Evolutionary conservation across 805 yeast genomes (phyloP).

Genomic region (Spathaspora boniae): DNA sequence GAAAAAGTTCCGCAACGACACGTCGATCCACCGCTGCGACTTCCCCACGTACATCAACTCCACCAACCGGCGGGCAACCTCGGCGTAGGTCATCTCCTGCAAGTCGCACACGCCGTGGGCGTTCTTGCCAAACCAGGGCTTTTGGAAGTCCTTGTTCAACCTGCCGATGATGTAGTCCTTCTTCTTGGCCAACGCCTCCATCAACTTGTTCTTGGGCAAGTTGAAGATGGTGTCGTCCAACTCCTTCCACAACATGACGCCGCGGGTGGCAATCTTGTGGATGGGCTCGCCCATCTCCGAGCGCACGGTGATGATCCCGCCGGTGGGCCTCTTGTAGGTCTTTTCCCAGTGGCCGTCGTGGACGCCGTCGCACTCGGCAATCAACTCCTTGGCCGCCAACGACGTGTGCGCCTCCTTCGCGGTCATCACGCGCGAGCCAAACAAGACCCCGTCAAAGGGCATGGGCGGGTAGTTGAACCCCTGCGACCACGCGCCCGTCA

Average conservation of each 20-base stretch:
- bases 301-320: slow-evolving; percentile 93
- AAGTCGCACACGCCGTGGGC: slow-evolving; percentile 81
- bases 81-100: slow-evolving; percentile 92
- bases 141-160: slow-evolving; percentile 92
- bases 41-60: slow-evolving; percentile 83
- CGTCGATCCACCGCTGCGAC: slow-evolving; percentile 84
- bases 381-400: slow-evolving; percentile 88
- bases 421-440: slow-evolving; percentile 96
- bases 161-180: slow-evolving; percentile 79
- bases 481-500: slow-evolving; percentile 96
- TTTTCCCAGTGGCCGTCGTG: slow-evolving; percentile 87
- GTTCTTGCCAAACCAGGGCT: slow-evolving; percentile 93
- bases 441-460: slow-evolving; percentile 97
- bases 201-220: slow-evolving; percentile 83
- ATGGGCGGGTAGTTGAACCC: slow-evolving; percentile 88
- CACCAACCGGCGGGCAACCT: slow-evolving; percentile 81
- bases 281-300: slow-evolving; percentile 99
- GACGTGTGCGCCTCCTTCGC: slow-evolving; percentile 96
- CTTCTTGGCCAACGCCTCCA: slow-evolving; percentile 78
- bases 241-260: slow-evolving; percentile 96
- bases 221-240: slow-evolving; percentile 90
- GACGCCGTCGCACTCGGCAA: slow-evolving; percentile 88
- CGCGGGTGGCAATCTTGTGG: slow-evolving; percentile 97
- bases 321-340: slow-evolving; percentile 91
- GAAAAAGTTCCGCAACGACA: slow-evolving; percentile 76